Evolutionary conservation across 176 grass and related monocot genomes (phyloP).

Genomic region (Stipa capillata): DNA sequence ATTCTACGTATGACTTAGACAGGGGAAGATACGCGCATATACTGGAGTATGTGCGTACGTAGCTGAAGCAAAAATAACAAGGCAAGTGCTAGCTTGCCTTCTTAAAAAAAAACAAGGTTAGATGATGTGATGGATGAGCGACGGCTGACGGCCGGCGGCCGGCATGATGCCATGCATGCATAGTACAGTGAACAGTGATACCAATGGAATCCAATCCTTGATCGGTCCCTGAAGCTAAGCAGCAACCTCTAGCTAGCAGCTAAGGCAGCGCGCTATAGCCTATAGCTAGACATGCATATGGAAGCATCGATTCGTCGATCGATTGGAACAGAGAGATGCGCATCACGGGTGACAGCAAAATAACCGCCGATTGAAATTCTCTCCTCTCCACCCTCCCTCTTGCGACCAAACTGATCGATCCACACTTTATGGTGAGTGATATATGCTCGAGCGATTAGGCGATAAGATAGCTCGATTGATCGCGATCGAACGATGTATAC

Average conservation of each 20-base stretch:
- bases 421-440: neutral
- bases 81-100: neutral
- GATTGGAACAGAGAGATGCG: neutral
- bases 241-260: too few species aligned
- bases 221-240: neutral
- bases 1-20: too few species aligned
- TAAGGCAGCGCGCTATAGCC: too few species aligned
- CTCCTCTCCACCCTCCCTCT: too few species aligned
- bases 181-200: neutral
- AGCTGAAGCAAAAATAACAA: neutral
- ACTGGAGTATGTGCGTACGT: too few species aligned
- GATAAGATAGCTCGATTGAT: neutral
- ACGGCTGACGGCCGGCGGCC: neutral
- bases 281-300: neutral
- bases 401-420: too few species aligned
- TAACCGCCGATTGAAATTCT: neutral
- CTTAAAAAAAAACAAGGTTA: too few species aligned
- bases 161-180: neutral
- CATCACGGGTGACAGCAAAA: constrained; percentile 17
- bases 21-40: too few species aligned
- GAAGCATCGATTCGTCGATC: constrained; percentile 22
- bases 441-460: neutral
- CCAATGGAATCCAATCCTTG: constrained; percentile 46
- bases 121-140: neutral
- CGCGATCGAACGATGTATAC: neutral